Evolutionary conservation across 768 basidiomycete species (phyloP), one percentile per base, ranked within the genome.

Genomic region (Pleurotus djamor): DNA sequence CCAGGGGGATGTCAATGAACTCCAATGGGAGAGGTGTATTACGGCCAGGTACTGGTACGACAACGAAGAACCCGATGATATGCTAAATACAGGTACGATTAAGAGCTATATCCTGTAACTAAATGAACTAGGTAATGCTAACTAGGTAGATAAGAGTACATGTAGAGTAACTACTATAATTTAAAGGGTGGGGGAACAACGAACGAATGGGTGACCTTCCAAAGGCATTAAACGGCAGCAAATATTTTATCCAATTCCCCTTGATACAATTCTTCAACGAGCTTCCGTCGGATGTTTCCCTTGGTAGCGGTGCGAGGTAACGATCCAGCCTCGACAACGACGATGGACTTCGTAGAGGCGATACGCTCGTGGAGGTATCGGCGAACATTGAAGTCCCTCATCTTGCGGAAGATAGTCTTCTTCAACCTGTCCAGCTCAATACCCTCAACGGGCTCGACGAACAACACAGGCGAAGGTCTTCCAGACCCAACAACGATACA

Each of bases 331-430:
- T 83, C 76, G 14, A 91, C 89, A 43, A 92, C 73, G 61, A 92
- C 71, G 59, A 92, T 80, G 79, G 89, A 81, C 48, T 86, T 79
- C 3, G 82, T 65, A 9, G 79, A 82, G 4, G 79, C 80, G 73
- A 92, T 87, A 38, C 89, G 87, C 69, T 92, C 91, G 71, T 92
- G 91, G 51, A 90, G 73, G 69, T 92, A 92, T 56, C 89, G 81
- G 58, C 89, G 78, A 8, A 79, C 81, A 69, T 92, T 88, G 78
- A 92, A 92, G 17, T 80, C 81, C 16, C 86, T 79, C 8, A 83
- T 92, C 66, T 86, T 86, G n/a, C 88, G 83, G 59, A 91, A 79
- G 66, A 92, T 86, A n/a, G 87, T 85, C 67, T 82, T 83, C 76
- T 83, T 88, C 41, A 92, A 77, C 66, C 79, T 85, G 61, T 86